Evolutionary conservation across 2,329 filamentous ascomycete genomes (phyloP).

Genomic region (Phialemonium atrogriseum): DNA sequence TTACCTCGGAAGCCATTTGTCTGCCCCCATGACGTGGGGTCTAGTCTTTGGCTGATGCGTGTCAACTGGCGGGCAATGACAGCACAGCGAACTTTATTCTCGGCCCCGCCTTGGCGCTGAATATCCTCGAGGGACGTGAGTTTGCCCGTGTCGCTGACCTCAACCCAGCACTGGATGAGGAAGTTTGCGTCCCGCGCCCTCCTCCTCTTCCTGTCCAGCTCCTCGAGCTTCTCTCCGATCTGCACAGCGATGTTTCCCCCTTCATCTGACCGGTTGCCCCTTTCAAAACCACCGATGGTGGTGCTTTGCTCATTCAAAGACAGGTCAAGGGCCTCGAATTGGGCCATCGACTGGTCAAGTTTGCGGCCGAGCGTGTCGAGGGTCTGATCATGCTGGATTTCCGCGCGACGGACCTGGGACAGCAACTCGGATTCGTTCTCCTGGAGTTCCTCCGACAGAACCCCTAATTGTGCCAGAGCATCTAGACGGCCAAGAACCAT

Average conservation of each 20-base stretch:
- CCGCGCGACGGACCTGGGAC: slow-evolving; percentile 82
- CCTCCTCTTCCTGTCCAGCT: slow-evolving; percentile 84
- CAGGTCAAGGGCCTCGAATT: slow-evolving; percentile 83
- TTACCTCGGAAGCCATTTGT: slow-evolving; percentile 45
- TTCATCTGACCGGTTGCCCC: slow-evolving; percentile 40
- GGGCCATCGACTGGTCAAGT: slow-evolving; percentile 83
- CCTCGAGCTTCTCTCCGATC: slow-evolving; percentile 88
- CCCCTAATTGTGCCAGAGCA: slow-evolving; percentile 59
- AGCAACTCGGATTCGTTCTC: slow-evolving; percentile 84
- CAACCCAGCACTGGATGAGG: slow-evolving; percentile 92
- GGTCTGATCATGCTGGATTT: slow-evolving; percentile 86
- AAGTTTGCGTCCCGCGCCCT: slow-evolving; percentile 90
- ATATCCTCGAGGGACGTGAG: slow-evolving; percentile 84
- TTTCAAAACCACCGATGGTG: slow-evolving; percentile 29
- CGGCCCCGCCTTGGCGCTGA: slow-evolving; percentile 72
- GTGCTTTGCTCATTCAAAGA: slow-evolving; percentile 59
- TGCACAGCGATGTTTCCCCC: slow-evolving; percentile 89
- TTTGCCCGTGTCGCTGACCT: slow-evolving; percentile 84
- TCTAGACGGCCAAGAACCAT: slow-evolving; percentile 30
- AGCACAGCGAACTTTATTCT: slow-evolving; percentile 90
- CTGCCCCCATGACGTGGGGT: slow-evolving; percentile 65
- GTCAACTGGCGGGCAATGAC: slow-evolving; percentile 89
- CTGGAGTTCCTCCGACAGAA: slow-evolving; percentile 75
- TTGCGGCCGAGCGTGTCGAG: slow-evolving; percentile 81
- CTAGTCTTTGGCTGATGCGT: slow-evolving; percentile 86